Base-by-base conservation (phyloP, 345 rosid species). In the Citrus hindsii region DNA sequence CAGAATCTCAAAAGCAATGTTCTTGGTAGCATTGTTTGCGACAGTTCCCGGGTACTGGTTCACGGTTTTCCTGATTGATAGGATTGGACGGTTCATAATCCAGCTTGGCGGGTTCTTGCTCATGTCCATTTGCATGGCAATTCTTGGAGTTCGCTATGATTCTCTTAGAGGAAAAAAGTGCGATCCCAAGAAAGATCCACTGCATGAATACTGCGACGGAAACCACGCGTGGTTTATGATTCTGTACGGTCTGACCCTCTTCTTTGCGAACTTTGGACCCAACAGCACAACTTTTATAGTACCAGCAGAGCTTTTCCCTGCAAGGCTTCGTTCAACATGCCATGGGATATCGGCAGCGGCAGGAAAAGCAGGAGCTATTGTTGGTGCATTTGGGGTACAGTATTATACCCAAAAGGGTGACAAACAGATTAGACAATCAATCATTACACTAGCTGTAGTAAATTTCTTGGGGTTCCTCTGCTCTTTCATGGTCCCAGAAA, bases 41-140 rank as follows among this genome's bases (percentile, higher is more conserved):
- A 87, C 90, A 3, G 90, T 93, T 51, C 96, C 94, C 0, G 93
- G 96, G 0, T 93, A 90, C 87, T 89, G 93, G 92, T 89, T 89
- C 86, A 90, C 93, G 1, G 94, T 92, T 5, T 84, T 87, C 51
- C 82, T 90, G 67, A 84, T 93, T 24, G 93, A 93, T 70, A 74
- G 40, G 69, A 81, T 90, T 1, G 98, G 96, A 2, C 82, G 97
- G 64, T 90, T 89, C 85, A 22, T 84, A 27, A 93, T 92, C 76
- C 98, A 92, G 77, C 79, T 92, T 5, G 83, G 83, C 12, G 91
- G 94, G 40, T 90, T 93, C 86, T 85, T 93, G 37, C 56, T 86
- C 76, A 89, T 92, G 92, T 81, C 94, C 0, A 56, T 92, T 33
- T 89, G 86, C 61, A 93, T 93, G 98, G 90, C 90, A 0, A 68